Evolutionary conservation across 768 basidiomycete genomes (phyloP).

Genomic region (Agrocybe praecox): DNA sequence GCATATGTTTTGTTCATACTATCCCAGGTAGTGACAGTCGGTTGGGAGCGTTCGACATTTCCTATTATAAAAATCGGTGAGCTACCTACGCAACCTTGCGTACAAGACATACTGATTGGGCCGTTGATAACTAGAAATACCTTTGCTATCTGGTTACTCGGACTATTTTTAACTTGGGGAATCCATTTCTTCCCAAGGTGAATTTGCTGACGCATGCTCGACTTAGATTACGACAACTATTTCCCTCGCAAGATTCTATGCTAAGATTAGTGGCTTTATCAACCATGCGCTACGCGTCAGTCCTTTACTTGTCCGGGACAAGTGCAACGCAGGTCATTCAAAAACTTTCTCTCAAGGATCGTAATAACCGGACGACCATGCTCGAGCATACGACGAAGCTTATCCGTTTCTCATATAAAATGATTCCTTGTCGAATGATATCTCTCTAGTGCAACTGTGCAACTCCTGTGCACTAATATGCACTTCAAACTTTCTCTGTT

Average conservation of each 20-base stretch:
- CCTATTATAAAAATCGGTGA: background rate
- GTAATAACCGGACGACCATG: conserved; percentile 1
- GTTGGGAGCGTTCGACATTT: background rate
- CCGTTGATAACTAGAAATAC: background rate
- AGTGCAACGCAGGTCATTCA: background rate
- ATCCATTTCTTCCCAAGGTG: conserved; percentile 15
- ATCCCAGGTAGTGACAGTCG: background rate
- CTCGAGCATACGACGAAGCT: conserved; percentile 12
- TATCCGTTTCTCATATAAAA: conserved; percentile 14
- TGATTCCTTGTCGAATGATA: background rate
- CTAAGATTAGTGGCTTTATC: conserved; percentile 8
- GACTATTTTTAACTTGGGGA: conserved; percentile 6
- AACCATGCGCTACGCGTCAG: conserved; percentile 14
- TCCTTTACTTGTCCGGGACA: conserved; percentile 2
- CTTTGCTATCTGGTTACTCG: background rate
- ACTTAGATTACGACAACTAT: conserved; percentile 2
- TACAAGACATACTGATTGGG: background rate
- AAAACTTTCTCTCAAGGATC: conserved; percentile 4
- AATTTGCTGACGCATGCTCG: conserved; percentile 10
- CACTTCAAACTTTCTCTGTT: conserved; percentile 15
- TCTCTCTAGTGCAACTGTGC: conserved; percentile 4
- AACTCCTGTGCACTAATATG: conserved; percentile 13
- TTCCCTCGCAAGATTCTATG: conserved; percentile 15
- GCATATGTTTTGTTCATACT: background rate
- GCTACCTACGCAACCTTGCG: background rate